A percentile compares a stretch with the other conserved stretches of the same genome.
Conservation (phyloP, 1,139 yeast genomes). For the Yamadazyma trypodendri region DNA sequence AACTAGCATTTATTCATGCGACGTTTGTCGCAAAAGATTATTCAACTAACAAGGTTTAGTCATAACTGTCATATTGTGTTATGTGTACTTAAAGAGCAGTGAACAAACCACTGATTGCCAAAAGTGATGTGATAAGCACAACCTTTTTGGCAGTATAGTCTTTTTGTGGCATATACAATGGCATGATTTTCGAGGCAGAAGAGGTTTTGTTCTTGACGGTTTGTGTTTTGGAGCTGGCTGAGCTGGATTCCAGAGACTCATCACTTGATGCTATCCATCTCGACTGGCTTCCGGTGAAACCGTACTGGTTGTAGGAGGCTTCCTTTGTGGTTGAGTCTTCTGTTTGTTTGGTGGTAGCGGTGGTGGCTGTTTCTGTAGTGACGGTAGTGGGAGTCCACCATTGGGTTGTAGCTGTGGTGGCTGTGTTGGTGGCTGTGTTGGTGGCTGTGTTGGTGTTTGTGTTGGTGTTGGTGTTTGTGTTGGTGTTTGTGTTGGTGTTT, state of each 20-base stretch:
- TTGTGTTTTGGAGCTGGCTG: constrained; percentile 17
- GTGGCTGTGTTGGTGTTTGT: constrained; percentile 2
- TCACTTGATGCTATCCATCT: constrained; percentile 26
- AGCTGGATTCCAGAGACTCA: constrained; percentile 11
- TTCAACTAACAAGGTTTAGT: no score
- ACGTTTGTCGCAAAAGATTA: no score
- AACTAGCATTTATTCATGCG: no score
- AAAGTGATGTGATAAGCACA: constrained; percentile 11
- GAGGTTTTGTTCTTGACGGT: constrained; percentile 21
- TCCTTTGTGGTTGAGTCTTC: constrained; percentile 7
- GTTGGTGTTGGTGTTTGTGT: constrained; percentile 1
- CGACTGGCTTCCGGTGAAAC: constrained; percentile 43
- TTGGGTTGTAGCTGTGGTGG: constrained; percentile 13
- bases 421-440: constrained; percentile 8
- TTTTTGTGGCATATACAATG: constrained; percentile 11
- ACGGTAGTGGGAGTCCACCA: constrained; percentile 20
- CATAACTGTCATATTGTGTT: no score
- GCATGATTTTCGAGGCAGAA: constrained; percentile 12
- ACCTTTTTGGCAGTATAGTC: constrained; percentile 15
- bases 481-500: constrained; percentile 2
- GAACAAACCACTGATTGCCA: constrained; percentile 15
- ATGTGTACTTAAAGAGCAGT: constrained; percentile 10
- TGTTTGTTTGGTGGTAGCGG: constrained; percentile 10
- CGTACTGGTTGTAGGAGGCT: constrained; percentile 41
- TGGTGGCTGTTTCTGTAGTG: constrained; percentile 18